Conservation (phyloP, 352 stramenopile genomes). For the Phytophthora ramorum region DNA sequence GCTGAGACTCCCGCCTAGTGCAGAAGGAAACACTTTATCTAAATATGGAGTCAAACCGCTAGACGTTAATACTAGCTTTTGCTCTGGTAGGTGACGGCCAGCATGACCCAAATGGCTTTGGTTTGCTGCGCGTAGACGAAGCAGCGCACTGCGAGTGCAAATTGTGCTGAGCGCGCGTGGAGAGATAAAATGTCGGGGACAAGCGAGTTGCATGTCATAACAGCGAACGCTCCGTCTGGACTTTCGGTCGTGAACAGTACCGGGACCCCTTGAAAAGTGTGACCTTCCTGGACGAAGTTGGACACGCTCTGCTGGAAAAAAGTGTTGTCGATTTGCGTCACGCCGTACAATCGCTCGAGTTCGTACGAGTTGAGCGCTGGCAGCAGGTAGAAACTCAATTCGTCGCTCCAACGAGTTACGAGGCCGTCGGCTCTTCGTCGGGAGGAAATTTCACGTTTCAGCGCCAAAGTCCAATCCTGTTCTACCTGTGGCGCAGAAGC, state of each 20-base stretch:
- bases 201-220: conserved; percentile 55
- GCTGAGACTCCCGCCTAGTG: too few relatives aligned
- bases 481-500: conserved; percentile 45
- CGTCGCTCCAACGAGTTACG: conserved; percentile 76
- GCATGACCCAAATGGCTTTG: conserved; percentile 83
- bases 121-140: conserved; percentile 84
- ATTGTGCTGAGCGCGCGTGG: conserved; percentile 63
- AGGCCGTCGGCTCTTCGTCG: conserved; percentile 54
- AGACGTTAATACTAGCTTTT: not conserved
- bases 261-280: conserved; percentile 90
- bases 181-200: conserved; percentile 67
- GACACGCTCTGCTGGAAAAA: conserved; percentile 89
- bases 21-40: conserved; percentile 4
- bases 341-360: conserved; percentile 73
- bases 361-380: conserved; percentile 91
- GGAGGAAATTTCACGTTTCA: conserved; percentile 53
- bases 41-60: conserved; percentile 1
- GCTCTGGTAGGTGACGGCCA: conserved; percentile 76
- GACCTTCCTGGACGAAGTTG: conserved; percentile 73
- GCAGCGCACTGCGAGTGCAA: conserved; percentile 75
- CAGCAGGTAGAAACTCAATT: conserved; percentile 80
- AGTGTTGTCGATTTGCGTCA: conserved; percentile 73
- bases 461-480: conserved; percentile 46
- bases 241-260: conserved; percentile 55
- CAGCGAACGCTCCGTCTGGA: conserved; percentile 45